These are phyloP conservation scores for Uncinocarpus reesii DNA, from an alignment of 2,329 filamentous ascomycete species.

Conservation along the genomic window DNA sequence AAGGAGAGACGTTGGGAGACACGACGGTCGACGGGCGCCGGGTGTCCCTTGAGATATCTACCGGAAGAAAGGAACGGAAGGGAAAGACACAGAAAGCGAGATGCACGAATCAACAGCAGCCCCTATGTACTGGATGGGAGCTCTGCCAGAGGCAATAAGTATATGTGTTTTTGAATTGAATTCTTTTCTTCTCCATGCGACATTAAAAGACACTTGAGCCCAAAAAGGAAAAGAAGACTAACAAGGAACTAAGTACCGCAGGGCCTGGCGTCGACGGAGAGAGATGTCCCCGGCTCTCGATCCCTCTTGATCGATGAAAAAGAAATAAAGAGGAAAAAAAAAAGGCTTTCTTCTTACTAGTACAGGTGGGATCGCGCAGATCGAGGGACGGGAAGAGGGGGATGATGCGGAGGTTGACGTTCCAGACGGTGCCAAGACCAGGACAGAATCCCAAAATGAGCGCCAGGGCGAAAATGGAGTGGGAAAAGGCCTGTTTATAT, in stretches of 20 bases:
- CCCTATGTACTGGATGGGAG: slow-evolving; percentile 4
- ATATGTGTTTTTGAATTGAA: slow-evolving; percentile 4
- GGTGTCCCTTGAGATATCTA: slow-evolving; percentile 1
- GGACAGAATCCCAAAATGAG: slow-evolving; percentile 12
- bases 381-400: neutral
- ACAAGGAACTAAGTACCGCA: slow-evolving; percentile 8
- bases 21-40: slow-evolving; percentile 6
- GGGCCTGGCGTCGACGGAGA: neutral
- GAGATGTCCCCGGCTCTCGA: neutral
- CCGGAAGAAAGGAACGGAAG: slow-evolving; percentile 3
- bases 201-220: neutral
- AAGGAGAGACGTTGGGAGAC: slow-evolving; percentile 3
- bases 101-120: slow-evolving; percentile 4
- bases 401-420: slow-evolving; percentile 11
- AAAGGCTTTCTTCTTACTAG: neutral
- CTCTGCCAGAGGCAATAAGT: slow-evolving; percentile 3
- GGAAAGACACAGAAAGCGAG: slow-evolving; percentile 3
- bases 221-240: slow-evolving; percentile 2
- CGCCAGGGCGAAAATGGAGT: slow-evolving; percentile 3
- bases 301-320: neutral
- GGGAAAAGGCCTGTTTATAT: slow-evolving; percentile 18
- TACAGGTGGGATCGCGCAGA: neutral
- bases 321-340: neutral
- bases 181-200: neutral
- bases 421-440: slow-evolving; percentile 19